These are phyloP conservation scores for Euphorbia pulcherrima DNA, from an alignment of 345 rosid genomes.

Conservation along the genomic window DNA sequence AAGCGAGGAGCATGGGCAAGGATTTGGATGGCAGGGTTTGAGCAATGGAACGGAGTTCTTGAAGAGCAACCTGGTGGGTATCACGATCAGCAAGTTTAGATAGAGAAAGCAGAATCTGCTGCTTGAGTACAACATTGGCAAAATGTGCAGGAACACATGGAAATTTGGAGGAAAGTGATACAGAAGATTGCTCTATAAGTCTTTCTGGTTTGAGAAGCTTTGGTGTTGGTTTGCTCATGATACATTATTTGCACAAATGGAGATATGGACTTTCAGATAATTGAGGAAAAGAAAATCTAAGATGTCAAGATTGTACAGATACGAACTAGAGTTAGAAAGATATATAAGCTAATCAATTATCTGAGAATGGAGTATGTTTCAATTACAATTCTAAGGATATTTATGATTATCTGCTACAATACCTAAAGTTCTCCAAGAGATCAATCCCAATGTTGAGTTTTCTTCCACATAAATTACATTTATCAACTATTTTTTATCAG, in stretches of 20 bases:
- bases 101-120: conserved; percentile 13
- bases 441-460: not conserved
- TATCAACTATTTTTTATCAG: not conserved
- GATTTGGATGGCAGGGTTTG: conserved; percentile 7
- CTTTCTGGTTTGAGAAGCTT: conserved; percentile 8
- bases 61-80: conserved; percentile 16
- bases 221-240: not conserved
- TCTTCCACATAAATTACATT: conserved; percentile 4
- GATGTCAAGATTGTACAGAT: not conserved
- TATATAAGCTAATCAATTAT: not conserved
- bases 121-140: conserved; percentile 21
- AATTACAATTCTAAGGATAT: not conserved
- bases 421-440: conserved; percentile 2
- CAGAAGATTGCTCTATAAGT: conserved; percentile 1
- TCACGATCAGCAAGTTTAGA: conserved; percentile 27
- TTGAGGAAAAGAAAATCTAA: not conserved
- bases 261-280: not conserved
- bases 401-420: not conserved
- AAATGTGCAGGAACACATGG: conserved; percentile 10
- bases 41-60: conserved; percentile 15
- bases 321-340: not conserved
- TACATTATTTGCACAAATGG: conserved; percentile 1
- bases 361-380: not conserved
- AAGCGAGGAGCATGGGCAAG: conserved; percentile 17
- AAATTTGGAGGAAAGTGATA: conserved; percentile 1